Percentiles rank a stretch among this genome's conserved stretches.
These are phyloP conservation scores for Trichomonascaceae sp. DNA, from an alignment of 1,139 yeast species.

Conservation along the genomic window DNA sequence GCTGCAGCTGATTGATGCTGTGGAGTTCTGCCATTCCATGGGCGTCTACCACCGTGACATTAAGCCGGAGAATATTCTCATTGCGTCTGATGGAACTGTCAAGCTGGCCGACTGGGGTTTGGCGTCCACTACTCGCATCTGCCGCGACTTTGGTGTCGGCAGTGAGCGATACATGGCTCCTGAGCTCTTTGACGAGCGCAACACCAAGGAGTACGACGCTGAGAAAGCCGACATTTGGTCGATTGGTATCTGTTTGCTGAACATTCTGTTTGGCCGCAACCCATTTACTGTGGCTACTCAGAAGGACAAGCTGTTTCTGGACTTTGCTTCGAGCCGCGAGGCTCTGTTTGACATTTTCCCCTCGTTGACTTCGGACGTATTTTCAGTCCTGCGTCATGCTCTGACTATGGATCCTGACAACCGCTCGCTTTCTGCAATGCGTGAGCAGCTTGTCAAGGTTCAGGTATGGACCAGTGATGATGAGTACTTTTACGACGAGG, in stretches of 20 bases:
- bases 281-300: conserved; percentile 78
- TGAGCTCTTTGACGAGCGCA: conserved; percentile 45
- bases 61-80: conserved; percentile 79
- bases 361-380: conserved; percentile 75
- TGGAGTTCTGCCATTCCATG: conserved; percentile 60
- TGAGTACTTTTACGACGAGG: conserved; percentile 36
- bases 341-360: conserved; percentile 88
- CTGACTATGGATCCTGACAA: conserved; percentile 81
- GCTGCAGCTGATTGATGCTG: conserved; percentile 63
- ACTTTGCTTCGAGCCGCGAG: conserved; percentile 79
- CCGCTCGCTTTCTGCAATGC: conserved; percentile 52
- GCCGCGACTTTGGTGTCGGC: conserved; percentile 82
- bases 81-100: conserved; percentile 53
- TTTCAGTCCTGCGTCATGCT: conserved; percentile 64
- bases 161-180: conserved; percentile 97
- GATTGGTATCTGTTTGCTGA: conserved; percentile 72
- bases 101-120: conserved; percentile 88
- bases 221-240: conserved; percentile 91
- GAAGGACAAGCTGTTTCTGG: conserved; percentile 74
- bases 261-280: conserved; percentile 78
- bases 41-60: conserved; percentile 78
- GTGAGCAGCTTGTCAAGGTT: conserved; percentile 44
- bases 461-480: conserved; percentile 76
- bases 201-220: conserved; percentile 60
- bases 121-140: conserved; percentile 53